These are phyloP conservation scores for Pestalotiopsis sp. DNA, from an alignment of 2,329 filamentous ascomycete genomes.

Conservation along the genomic window DNA sequence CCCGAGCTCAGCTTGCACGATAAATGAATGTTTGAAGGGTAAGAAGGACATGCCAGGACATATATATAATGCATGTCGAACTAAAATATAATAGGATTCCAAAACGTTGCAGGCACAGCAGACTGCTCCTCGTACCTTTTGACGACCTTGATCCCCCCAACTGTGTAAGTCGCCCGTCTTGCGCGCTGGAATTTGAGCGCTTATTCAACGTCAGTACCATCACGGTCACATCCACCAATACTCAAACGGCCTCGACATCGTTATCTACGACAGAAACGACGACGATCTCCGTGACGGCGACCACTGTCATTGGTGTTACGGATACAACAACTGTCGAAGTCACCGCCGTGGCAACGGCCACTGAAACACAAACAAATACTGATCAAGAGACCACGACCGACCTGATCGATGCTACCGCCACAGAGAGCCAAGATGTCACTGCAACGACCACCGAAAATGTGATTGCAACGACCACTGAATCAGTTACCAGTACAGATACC, in stretches of 20 bases:
- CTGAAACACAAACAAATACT: not conserved
- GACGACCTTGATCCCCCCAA: not conserved
- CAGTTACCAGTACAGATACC: not conserved
- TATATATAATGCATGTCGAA: not conserved
- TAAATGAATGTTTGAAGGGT: not conserved
- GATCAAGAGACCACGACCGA: not conserved
- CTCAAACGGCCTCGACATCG: not conserved
- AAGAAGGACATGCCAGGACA: not conserved
- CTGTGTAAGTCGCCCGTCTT: not conserved
- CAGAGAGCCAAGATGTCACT: not conserved
- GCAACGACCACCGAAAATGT: not conserved
- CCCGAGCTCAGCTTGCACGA: not conserved
- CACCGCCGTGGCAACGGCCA: slow-evolving; percentile 1
- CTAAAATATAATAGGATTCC: not conserved
- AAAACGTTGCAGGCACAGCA: not conserved
- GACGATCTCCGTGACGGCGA: not conserved
- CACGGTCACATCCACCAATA: not conserved
- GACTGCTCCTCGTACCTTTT: not conserved
- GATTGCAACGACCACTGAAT: not conserved
- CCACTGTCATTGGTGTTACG: not conserved
- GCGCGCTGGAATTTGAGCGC: not conserved
- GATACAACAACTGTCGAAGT: not conserved
- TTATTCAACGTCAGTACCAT: not conserved
- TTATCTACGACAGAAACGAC: not conserved
- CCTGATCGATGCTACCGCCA: not conserved